These are phyloP conservation scores for Fusarium humuli DNA, from an alignment of 2,329 filamentous ascomycete genomes.

Conservation along the genomic window DNA sequence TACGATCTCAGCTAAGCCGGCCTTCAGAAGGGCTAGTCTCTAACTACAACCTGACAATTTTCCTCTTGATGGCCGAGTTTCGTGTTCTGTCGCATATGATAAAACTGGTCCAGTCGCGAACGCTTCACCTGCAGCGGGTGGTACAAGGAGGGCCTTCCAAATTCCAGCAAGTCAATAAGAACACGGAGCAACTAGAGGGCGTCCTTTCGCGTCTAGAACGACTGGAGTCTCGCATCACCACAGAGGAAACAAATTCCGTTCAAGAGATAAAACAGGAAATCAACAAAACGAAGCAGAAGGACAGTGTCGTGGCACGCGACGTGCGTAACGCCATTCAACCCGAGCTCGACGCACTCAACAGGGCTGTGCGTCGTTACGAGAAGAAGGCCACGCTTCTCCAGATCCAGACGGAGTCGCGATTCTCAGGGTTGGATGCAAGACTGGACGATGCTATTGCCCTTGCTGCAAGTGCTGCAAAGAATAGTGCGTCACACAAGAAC, in stretches of 20 bases:
- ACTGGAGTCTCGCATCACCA: constrained; percentile 68
- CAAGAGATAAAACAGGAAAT: constrained; percentile 51
- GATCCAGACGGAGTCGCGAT: constrained; percentile 79
- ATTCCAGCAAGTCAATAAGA: constrained; percentile 46
- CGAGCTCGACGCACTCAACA: constrained; percentile 87
- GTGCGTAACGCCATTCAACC: constrained; percentile 76
- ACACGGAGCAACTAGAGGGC: constrained; percentile 62
- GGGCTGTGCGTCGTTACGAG: constrained; percentile 90
- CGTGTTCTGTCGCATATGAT: constrained; percentile 85
- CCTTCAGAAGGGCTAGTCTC: constrained; percentile 89
- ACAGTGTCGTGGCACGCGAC: constrained; percentile 63
- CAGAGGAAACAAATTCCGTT: constrained; percentile 41
- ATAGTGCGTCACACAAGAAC: constrained; percentile 54
- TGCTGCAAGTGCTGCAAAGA: constrained; percentile 78
- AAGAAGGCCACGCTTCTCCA: constrained; percentile 83
- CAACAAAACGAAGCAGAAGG: constrained; percentile 55
- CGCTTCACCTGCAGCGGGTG: constrained; percentile 82
- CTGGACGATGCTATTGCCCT: constrained; percentile 82
- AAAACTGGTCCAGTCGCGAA: constrained; percentile 81
- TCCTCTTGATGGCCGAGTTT: constrained; percentile 87
- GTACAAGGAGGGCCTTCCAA: constrained; percentile 66
- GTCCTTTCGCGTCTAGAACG: constrained; percentile 75
- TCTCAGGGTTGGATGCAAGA: constrained; percentile 77
- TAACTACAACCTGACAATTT: constrained; percentile 92
- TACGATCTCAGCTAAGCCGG: constrained; percentile 82